These are phyloP conservation scores for Ceratocystis cubensis DNA, from an alignment of 2,329 filamentous ascomycete genomes.

Conservation along the genomic window DNA sequence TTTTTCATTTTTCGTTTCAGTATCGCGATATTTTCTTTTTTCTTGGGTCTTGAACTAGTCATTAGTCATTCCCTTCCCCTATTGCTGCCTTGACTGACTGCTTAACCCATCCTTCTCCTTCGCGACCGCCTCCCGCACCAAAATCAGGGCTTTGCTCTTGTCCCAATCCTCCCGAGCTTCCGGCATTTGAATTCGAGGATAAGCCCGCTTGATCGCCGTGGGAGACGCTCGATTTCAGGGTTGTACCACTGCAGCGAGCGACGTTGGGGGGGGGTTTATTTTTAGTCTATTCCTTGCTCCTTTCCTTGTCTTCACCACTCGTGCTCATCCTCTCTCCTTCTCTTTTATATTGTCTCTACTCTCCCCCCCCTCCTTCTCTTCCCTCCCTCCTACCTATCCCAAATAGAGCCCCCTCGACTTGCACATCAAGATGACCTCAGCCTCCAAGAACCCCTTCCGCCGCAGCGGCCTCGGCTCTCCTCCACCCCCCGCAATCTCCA, in stretches of 20 bases:
- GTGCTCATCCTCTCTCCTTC: neutral
- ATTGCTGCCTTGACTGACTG: too few species aligned
- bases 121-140: neutral
- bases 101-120: neutral
- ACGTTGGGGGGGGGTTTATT: neutral
- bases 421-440: constrained; percentile 6
- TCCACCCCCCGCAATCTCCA: constrained; percentile 2
- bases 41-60: too few species aligned
- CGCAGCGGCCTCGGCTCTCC: constrained; percentile 11
- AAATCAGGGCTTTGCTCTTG: neutral
- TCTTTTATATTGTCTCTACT: neutral
- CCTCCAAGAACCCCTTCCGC: constrained; percentile 20
- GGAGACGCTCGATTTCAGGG: neutral
- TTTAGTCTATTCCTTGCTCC: neutral
- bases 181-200: neutral
- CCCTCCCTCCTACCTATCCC: neutral
- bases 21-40: neutral
- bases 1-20: neutral
- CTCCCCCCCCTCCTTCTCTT: neutral
- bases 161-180: constrained; percentile 17
- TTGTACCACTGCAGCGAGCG: too few species aligned
- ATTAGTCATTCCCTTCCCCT: too few species aligned
- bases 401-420: neutral
- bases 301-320: neutral
- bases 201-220: neutral